Base-by-base conservation (phyloP, 139 green algal species). In the Micractinium conductrix region DNA sequence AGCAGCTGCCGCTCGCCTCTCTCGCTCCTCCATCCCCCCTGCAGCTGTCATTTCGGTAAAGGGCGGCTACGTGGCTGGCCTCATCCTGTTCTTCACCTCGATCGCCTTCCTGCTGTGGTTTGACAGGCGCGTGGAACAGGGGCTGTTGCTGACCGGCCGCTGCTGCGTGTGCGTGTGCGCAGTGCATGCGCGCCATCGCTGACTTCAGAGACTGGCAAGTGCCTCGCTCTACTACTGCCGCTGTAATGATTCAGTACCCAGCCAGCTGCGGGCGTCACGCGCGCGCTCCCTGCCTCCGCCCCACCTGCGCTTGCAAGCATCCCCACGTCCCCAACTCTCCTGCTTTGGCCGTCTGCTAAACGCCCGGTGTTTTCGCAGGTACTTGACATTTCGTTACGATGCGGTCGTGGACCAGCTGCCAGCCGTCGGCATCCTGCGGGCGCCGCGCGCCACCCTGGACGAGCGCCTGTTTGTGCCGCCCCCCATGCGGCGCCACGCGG, bases 1-100 rank as follows among this genome's bases (percentile, higher is more conserved):
- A 40, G 4, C 28, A 33, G n/a, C 33, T 42, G 63, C 63, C 7
- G 6, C 4, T 42, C n/a, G 30, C n/a, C 16, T 38, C 65, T 73
- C 65, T 73, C 19, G 22, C 63, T 21, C 30, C 10, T 21, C 12
- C 9, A 1, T 44, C 17, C 42, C 43, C 35, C 16, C 22, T 50
- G 78, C 78, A 83, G 78, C 82, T 37, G 85, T 92, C n/a, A 76
- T 92, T 68, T 68, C 90, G 17, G 82, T 88, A 48, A 92, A 91
- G 83, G 37, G 70, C 30, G 91, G 87, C 3, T 93, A 87, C 84
- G 35, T 86, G 12, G 79, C 71, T 2, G 85, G 68, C 42, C 60
- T 65, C 37, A 63, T 83, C 22, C 24, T 88, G 50, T 58, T 88
- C 17, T 80, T 92, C n/a, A 74, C 89, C 4, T 33, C 67, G 16